Percentiles rank a stretch among this genome's conserved stretches.
These are phyloP conservation scores for Styphnolobium japonicum DNA, from an alignment of 306 rosid species.

Conservation along the genomic window DNA sequence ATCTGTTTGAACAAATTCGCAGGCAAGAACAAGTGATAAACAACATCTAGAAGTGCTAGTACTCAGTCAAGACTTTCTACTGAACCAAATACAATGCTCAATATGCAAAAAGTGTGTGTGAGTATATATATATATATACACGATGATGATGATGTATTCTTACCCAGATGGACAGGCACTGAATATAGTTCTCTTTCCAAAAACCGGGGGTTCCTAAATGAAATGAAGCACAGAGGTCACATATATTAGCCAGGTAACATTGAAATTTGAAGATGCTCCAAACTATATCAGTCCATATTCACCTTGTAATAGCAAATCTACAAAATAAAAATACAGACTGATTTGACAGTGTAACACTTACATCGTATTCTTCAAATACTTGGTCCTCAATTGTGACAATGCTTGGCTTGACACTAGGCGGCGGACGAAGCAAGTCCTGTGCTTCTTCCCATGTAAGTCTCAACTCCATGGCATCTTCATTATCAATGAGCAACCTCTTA, in stretches of 20 bases:
- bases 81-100: background rate
- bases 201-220: constrained; percentile 89
- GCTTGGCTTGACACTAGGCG: constrained; percentile 76
- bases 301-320: background rate
- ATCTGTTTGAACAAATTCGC: constrained; percentile 4
- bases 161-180: constrained; percentile 67
- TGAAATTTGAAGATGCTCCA: constrained; percentile 18
- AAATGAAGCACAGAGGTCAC: constrained; percentile 29
- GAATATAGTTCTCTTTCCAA: constrained; percentile 90
- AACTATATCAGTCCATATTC: background rate
- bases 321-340: constrained; percentile 1
- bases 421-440: constrained; percentile 96
- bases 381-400: constrained; percentile 84
- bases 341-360: constrained; percentile 39
- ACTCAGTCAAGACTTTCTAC: background rate
- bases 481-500: constrained; percentile 79
- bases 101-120: background rate
- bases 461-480: constrained; percentile 84
- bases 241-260: constrained; percentile 20
- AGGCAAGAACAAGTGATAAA: background rate
- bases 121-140: too few relatives aligned
- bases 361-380: constrained; percentile 93
- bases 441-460: constrained; percentile 99
- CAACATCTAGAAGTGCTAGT: background rate
- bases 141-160: constrained; percentile 42